Base-by-base conservation (phyloP, 2,329 filamentous ascomycete genomes). In the Elsinoe perseae region DNA sequence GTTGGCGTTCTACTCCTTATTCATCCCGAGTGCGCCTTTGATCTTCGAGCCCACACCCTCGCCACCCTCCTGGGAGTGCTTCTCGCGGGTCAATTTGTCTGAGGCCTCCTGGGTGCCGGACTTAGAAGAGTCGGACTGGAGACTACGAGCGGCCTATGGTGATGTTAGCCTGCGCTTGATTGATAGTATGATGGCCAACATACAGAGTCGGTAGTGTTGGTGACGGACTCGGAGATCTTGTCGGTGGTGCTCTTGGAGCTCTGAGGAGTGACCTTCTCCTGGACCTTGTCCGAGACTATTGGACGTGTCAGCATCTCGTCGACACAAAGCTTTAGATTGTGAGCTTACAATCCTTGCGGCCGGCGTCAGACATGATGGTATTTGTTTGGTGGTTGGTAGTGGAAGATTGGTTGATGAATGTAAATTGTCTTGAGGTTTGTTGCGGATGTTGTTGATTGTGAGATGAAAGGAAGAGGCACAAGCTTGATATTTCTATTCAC, bases 191-290 rank as follows among this genome's bases (percentile, higher is more conserved):
- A 58, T 70, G 46, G 69, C 75, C 73, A 78, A 63, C 73, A 69
- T 60, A 77, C 53, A 64, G 80, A 81, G 72, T 84, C 82, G 56
- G 66, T 69, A 57, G 74, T 74, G 63, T 80, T 79, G 60, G 80
- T 83, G 66, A 79, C 50, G 56, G 69, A 67, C 69, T 84, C 81
- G 68, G 77, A 78, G 61, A 77, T 62, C 75, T 83, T 81, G 61
- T 82, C 72, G 64, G 75, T 71, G 64, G 80, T 81, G 60, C 80
- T 83, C 75, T 85, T 84, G 71, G 76, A 69, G 66, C 75, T 75
- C 69, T 84, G 76, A 58, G 82, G 81, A 64, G 75, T 80, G 57
- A 80, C 61, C 64, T 76, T 73, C 76, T 84, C 80, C 66, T 72
- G 70, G 60, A 75, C 71, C 78, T 82, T 72, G 73, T 66, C 62